Evolutionary conservation across 371 early-diverging fungal genomes (phyloP), one percentile per base, ranked within the genome.

Genomic region (Mucor velutinosus): DNA sequence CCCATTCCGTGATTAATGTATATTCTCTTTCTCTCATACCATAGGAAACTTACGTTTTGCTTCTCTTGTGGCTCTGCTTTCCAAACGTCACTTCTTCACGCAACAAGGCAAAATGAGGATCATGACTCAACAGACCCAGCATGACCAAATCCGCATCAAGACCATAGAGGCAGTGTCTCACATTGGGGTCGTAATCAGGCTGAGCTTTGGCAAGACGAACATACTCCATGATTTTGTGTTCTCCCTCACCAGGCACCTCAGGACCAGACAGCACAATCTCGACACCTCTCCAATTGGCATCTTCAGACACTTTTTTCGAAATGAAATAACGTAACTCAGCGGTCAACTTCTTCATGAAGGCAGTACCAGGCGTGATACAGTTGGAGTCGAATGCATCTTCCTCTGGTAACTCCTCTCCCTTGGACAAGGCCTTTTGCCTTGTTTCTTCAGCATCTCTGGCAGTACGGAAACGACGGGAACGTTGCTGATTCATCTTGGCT

Each of bases 401-500:
- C 35, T 86, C 79, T 14, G 94, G 93, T 7, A 92, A 71, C 30
- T 86, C 86, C 67, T 91, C 91, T 2, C 93, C 93, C 51, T 82
- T 87, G 25, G 62, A 74, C 19, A 86, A 62, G 21, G 90, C 95
- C 67, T 78, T 84, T 57, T 75, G 75, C 49, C 79, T 81, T 5
- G 84, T 74, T 49, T 92, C 92, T 32, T 89, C 92, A 0, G 92
- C 90, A 58, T 97, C 99, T 69, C 90, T 89, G 2, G 98, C 97
- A 0, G 98, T 90, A 60, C 96, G 87, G 84, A 98, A 99, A 55
- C 99, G 88, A 53, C 99, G 88, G 11, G 95, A 89, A 49, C 99
- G 95, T 80, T 99, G 99, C 79, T 99, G 99, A 75, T 99, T 98
- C 96, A 99, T 97, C 81, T 99, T 99, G 32, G 99, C 99, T 60